Evolutionary conservation across 192 early-diverging fungal species (phyloP).

Genomic region (Tieghemiomyces parasiticus): DNA sequence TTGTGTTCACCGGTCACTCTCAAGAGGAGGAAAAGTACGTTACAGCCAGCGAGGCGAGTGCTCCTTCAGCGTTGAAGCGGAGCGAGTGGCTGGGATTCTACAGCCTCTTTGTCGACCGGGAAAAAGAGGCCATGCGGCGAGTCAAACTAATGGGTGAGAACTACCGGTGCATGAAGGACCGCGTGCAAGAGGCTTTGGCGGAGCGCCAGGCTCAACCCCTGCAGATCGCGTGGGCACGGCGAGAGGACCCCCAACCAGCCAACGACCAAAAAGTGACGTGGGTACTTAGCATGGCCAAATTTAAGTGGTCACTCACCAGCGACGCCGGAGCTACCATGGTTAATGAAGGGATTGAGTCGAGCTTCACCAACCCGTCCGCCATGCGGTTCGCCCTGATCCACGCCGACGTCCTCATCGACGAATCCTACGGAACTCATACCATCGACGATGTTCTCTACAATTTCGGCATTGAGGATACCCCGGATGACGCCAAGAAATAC

Average conservation of each 20-base stretch:
- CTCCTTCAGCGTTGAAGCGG: neutral
- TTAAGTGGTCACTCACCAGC: neutral
- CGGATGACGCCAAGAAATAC: neutral
- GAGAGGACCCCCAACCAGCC: neutral
- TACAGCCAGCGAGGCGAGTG: neutral
- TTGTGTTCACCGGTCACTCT: slow-evolving; percentile 2
- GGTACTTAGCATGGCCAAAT: neutral
- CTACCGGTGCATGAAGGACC: neutral
- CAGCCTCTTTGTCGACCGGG: slow-evolving; percentile 1
- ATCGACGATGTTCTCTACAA: neutral
- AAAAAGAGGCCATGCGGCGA: neutral
- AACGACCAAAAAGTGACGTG: neutral
- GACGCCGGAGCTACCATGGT: neutral
- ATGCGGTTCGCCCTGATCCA: neutral
- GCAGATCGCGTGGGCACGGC: neutral
- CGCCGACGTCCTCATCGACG: neutral
- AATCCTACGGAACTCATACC: slow-evolving; percentile 3
- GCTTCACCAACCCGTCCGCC: neutral
- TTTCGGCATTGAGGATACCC: neutral
- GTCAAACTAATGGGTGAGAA: neutral
- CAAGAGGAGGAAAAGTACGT: neutral
- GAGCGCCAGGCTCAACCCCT: neutral
- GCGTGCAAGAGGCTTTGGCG: neutral
- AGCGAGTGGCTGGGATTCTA: slow-evolving; percentile 4
- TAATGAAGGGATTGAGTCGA: neutral